Base-by-base conservation (phyloP, 164 flowering plant species). In the Echeveria elegans region DNA sequence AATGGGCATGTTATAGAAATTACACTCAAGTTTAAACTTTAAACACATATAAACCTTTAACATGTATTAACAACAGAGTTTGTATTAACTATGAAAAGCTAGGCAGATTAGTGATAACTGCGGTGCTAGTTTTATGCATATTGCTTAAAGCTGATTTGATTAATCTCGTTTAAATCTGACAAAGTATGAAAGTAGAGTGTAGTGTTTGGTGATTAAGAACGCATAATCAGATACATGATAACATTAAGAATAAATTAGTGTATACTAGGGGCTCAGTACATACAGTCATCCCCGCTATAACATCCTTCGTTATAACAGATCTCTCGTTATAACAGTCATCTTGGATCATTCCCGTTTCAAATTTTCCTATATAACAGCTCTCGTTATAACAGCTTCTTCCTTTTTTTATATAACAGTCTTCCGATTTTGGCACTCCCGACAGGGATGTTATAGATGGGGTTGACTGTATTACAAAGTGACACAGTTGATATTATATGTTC, bases 111-210 rank as follows among this genome's bases (percentile, higher is more conserved):
- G 47, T 43, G 47, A 18, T 3, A 50, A 50, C 60, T 53, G 60
- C 30, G 60, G 31, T 53, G 60, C 60, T 53, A 26, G 60, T 53
- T 53, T 53, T 53, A 53, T 53, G 60, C 60, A 26, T 53, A 53
- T 53, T 26, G 4, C 31, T 10, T 2, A 53, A 53, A 53, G 60
- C 18, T 53, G 60, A 53, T 53, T 53, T 53, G 31, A 24, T 53
- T 15, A 53, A 53, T 53, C 60, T 53, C 30, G 24, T 53, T 53
- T 24, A 24, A 24, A 53, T 26, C 31, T 26, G 2, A 53, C 8
- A 1, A 53, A 53, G 31, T 53, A n/a, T 47, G 10, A 26, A 53
- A 26, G 60, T 53, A 26, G 31, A 5, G 31, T 53, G 16, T 24
- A 53, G 30, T 26, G 31, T 26, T n/a, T 53, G 31, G 31, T 23